A percentile compares a stretch with the other conserved stretches of the same genome.
Evolutionary conservation across 2,329 filamentous ascomycete genomes (phyloP).

Genomic region (Cladophialophora psammophila): DNA sequence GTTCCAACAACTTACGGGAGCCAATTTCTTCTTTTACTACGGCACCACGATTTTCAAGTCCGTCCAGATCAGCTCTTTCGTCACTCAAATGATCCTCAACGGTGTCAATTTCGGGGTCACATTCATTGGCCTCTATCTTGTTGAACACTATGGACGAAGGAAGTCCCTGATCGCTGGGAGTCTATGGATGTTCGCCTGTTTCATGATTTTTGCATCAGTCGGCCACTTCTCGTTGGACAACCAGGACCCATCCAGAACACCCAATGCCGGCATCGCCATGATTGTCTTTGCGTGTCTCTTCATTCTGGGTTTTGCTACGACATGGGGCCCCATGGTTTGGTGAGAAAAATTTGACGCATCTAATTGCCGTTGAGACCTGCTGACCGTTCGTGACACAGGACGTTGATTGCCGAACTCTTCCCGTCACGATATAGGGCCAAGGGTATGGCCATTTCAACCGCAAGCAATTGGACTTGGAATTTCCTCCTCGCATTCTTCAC

Average conservation of each 20-base stretch:
- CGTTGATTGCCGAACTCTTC: constrained; percentile 52
- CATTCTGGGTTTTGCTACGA: constrained; percentile 74
- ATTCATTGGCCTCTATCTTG: constrained; percentile 71
- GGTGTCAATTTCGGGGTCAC: constrained; percentile 70
- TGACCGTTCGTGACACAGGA: neutral
- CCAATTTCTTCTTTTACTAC: constrained; percentile 58
- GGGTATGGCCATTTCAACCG: constrained; percentile 51
- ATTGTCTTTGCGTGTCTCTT: constrained; percentile 78
- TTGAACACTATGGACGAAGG: constrained; percentile 73
- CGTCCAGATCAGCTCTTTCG: constrained; percentile 50
- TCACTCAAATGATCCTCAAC: constrained; percentile 71
- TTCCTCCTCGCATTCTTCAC: constrained; percentile 82
- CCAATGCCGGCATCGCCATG: constrained; percentile 72
- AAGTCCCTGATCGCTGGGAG: constrained; percentile 71
- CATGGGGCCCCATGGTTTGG: constrained; percentile 56
- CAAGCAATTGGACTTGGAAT: constrained; percentile 81
- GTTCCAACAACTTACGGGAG: constrained; percentile 58
- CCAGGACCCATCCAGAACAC: constrained; percentile 51
- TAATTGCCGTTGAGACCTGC: neutral
- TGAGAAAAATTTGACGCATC: neutral
- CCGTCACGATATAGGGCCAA: constrained; percentile 51
- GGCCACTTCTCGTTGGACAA: constrained; percentile 50
- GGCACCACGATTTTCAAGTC: constrained; percentile 66
- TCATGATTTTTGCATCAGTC: constrained; percentile 68
- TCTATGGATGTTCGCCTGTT: constrained; percentile 71